These are phyloP conservation scores for Sabuloglossum arenarium DNA, from an alignment of 495 filamentous ascomycete species.

Conservation along the genomic window DNA sequence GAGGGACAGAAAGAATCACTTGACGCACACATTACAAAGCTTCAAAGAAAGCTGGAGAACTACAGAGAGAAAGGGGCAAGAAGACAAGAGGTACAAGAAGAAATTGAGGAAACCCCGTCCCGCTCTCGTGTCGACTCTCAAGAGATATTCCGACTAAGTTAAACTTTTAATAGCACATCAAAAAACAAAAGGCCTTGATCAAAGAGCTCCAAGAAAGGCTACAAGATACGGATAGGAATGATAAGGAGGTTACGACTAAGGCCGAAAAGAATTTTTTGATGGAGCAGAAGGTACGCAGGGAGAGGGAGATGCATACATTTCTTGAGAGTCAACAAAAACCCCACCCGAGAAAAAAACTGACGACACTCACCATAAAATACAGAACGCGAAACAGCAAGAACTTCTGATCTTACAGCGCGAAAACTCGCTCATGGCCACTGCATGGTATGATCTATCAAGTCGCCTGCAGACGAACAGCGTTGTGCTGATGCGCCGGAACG, in stretches of 20 bases:
- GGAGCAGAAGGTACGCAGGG: constrained; percentile 12
- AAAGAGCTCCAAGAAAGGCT: constrained; percentile 35
- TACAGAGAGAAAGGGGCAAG: constrained; percentile 16
- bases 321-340: neutral
- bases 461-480: constrained; percentile 80
- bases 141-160: neutral
- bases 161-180: constrained; percentile 27
- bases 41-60: constrained; percentile 16
- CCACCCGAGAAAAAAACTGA: neutral
- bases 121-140: neutral
- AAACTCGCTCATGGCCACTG: constrained; percentile 63
- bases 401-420: constrained; percentile 49
- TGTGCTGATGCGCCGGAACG: constrained; percentile 47
- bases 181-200: constrained; percentile 37
- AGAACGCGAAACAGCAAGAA: constrained; percentile 1
- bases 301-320: neutral
- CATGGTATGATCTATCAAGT: constrained; percentile 78
- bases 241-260: constrained; percentile 22
- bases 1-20: constrained; percentile 9
- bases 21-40: constrained; percentile 11
- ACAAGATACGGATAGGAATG: constrained; percentile 26
- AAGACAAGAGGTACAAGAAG: constrained; percentile 13
- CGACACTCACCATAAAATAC: neutral
- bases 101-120: neutral
- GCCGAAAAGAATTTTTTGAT: constrained; percentile 21